Percentiles rank a stretch among this genome's conserved stretches.
phyloP scores from a whole-genome alignment of 495 filamentous ascomycete genomes.

The Talaromyces wortmannii region DNA sequence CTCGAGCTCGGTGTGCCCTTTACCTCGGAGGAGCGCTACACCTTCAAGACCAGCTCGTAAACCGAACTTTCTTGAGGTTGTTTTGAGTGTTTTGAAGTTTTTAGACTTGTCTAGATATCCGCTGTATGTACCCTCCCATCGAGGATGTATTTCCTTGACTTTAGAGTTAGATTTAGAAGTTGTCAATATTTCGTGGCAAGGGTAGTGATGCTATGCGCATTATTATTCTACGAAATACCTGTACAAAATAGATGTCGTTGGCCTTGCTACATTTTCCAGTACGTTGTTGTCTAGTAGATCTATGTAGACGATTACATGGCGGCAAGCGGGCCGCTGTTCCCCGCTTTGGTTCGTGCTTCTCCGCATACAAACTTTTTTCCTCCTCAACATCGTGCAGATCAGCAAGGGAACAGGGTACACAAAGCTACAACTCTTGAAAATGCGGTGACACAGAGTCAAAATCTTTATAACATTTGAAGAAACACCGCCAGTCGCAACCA shows the following conservation, averaged over 20 bases:
- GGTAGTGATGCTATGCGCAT: too few species aligned
- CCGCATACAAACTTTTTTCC: neutral
- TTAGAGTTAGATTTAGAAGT: neutral
- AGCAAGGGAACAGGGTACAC: neutral
- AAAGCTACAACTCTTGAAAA: too few species aligned
- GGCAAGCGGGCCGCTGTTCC: neutral
- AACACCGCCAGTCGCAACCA: neutral
- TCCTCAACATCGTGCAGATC: neutral
- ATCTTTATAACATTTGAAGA: neutral
- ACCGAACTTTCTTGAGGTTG: neutral
- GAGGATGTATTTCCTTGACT: neutral
- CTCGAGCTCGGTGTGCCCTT: constrained; percentile 97
- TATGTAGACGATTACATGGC: too few species aligned
- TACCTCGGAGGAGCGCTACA: constrained; percentile 54
- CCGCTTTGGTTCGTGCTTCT: neutral
- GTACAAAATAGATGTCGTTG: too few species aligned
- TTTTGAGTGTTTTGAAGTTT: neutral
- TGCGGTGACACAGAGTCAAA: too few species aligned
- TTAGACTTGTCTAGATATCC: constrained; percentile 3
- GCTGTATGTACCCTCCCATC: neutral
- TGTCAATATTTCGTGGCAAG: neutral
- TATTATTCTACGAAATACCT: too few species aligned
- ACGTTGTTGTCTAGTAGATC: too few species aligned
- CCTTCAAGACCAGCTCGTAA: constrained; percentile 66
- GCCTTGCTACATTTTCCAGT: too few species aligned